A percentile compares a stretch with the other conserved stretches of the same genome.
phyloP scores from a whole-genome alignment of 768 basidiomycete species.

The Agaricus subrufescens region DNA sequence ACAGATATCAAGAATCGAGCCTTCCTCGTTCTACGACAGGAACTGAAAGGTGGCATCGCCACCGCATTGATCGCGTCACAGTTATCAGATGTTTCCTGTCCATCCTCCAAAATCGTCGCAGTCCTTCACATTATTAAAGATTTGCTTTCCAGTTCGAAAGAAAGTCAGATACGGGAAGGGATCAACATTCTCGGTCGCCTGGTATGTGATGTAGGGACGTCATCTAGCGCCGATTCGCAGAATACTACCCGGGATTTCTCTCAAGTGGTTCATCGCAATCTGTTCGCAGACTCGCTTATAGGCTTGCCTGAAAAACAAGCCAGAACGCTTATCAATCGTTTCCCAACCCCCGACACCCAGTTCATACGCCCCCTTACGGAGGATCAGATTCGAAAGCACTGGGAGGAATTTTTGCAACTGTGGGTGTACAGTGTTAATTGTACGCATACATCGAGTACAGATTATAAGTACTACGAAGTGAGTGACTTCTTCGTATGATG shows the following conservation, averaged over 20 bases:
- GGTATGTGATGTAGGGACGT: background rate
- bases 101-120: constrained; percentile 1
- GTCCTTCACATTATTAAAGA: constrained; percentile 10
- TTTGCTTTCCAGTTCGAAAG: constrained; percentile 7
- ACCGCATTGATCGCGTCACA: constrained; percentile 34
- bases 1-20: constrained; percentile 26
- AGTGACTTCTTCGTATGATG: background rate
- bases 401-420: constrained; percentile 9
- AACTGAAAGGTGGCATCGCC: constrained; percentile 40
- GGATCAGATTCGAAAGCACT: constrained; percentile 13
- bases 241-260: background rate
- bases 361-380: constrained; percentile 11
- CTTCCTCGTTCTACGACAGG: constrained; percentile 41
- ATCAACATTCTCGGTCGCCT: constrained; percentile 6
- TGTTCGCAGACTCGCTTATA: constrained; percentile 12
- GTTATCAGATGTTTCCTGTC: constrained; percentile 16
- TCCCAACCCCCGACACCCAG: background rate
- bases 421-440: constrained; percentile 7
- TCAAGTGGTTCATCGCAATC: background rate
- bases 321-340: background rate
- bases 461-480: background rate
- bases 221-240: background rate
- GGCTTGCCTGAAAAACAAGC: constrained; percentile 2
- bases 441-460: background rate
- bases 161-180: background rate